These are phyloP conservation scores for Fusarium stilboides DNA, from an alignment of 2,329 filamentous ascomycete species.

Conservation along the genomic window DNA sequence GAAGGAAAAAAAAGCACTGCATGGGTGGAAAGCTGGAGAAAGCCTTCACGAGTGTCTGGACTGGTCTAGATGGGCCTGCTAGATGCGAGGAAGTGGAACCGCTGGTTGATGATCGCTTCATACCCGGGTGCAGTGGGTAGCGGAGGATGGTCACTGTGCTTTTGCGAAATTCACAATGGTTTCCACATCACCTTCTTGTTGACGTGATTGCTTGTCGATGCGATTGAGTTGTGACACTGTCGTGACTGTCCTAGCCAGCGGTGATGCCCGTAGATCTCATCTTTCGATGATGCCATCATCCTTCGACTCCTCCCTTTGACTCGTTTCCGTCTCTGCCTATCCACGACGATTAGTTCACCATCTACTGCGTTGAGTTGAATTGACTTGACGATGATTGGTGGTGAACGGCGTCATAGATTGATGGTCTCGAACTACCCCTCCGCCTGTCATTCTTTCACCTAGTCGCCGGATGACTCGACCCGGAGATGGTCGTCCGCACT, in stretches of 20 bases:
- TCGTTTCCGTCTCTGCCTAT: neutral
- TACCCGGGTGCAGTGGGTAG: constrained; percentile 68
- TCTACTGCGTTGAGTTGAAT: neutral
- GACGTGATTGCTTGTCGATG: constrained; percentile 36
- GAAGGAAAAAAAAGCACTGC: constrained; percentile 63
- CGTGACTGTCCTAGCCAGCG: constrained; percentile 36
- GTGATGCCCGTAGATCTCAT: neutral
- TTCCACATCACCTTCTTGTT: constrained; percentile 60
- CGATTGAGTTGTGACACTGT: constrained; percentile 39
- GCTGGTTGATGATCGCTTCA: constrained; percentile 76
- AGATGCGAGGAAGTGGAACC: constrained; percentile 74
- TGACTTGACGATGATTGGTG: constrained; percentile 14
- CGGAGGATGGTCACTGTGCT: constrained; percentile 67
- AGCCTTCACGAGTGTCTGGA: constrained; percentile 70
- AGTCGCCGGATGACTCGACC: constrained; percentile 32
- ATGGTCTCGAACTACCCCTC: constrained; percentile 22
- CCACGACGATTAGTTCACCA: neutral
- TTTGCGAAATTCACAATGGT: constrained; percentile 72
- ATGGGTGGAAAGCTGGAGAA: constrained; percentile 72
- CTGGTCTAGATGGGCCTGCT: constrained; percentile 55
- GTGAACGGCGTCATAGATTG: constrained; percentile 34
- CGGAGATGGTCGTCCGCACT: constrained; percentile 18
- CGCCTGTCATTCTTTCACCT: neutral
- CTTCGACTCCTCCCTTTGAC: neutral
- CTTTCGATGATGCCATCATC: constrained; percentile 7